A percentile compares a stretch with the other conserved stretches of the same genome.
Conservation (phyloP, 2,329 filamentous ascomycete genomes). For the Beauveria asiatica region DNA sequence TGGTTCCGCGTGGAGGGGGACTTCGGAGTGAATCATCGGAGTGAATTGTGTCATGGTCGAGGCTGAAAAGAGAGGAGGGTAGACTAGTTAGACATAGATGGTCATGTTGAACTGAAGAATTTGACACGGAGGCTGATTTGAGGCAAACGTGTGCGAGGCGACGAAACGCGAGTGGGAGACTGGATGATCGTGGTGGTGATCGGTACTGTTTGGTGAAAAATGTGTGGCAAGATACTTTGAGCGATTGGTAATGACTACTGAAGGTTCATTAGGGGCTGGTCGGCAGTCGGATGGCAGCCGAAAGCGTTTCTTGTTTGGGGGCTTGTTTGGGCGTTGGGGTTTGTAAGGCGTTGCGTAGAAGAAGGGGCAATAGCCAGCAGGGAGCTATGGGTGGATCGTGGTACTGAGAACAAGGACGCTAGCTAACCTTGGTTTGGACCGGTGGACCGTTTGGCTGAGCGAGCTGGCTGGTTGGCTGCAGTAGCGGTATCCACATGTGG, state of each 20-base stretch:
- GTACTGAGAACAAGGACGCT: too few relatives aligned
- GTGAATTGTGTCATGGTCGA: too few relatives aligned
- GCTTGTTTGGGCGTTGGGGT: not conserved
- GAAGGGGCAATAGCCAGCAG: too few relatives aligned
- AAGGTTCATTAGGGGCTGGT: not conserved
- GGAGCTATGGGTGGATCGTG: too few relatives aligned
- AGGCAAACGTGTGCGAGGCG: not conserved
- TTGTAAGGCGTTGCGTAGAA: too few relatives aligned
- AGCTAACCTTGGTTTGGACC: too few relatives aligned
- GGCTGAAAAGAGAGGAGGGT: too few relatives aligned
- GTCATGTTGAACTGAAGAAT: not conserved
- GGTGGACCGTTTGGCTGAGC: too few relatives aligned
- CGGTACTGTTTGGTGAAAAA: not conserved
- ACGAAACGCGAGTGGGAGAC: too few relatives aligned
- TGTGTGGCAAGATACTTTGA: not conserved
- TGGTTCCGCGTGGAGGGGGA: not conserved
- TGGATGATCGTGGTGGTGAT: not conserved
- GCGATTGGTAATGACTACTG: too few relatives aligned
- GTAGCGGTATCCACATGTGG: constrained; percentile 1
- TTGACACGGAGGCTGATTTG: not conserved
- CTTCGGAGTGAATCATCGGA: not conserved
- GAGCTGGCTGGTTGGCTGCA: not conserved
- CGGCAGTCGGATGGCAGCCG: constrained; percentile 10
- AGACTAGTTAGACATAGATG: not conserved
- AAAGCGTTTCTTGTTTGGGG: constrained; percentile 3